A percentile compares a stretch with the other conserved stretches of the same genome.
Conservation (phyloP, 2,329 filamentous ascomycete genomes). For the Fusarium sp. region DNA sequence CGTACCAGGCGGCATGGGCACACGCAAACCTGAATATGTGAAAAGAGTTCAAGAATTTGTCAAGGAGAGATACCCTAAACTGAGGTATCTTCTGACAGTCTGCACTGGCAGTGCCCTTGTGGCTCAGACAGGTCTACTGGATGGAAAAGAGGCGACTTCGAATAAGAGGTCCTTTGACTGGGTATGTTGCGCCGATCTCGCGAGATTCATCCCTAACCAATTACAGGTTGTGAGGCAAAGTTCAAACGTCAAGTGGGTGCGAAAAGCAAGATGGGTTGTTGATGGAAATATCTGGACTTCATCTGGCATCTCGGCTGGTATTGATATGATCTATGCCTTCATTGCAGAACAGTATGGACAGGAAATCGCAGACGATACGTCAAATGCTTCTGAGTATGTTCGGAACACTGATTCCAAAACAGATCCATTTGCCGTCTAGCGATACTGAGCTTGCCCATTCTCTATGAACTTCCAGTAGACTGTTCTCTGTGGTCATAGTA, state of each 20-base stretch:
- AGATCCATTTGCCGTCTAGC: slow-evolving; percentile 65
- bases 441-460: too few relatives aligned
- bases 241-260: slow-evolving; percentile 65
- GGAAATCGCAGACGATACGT: slow-evolving; percentile 61
- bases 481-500: too few relatives aligned
- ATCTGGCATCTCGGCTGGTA: slow-evolving; percentile 65
- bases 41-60: slow-evolving; percentile 57
- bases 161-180: slow-evolving; percentile 67
- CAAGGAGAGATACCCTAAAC: slow-evolving; percentile 53
- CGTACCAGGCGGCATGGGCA: slow-evolving; percentile 55
- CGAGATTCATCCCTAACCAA: not conserved
- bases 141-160: slow-evolving; percentile 69
- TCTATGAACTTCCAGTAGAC: too few relatives aligned
- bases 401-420: slow-evolving; percentile 61
- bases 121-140: slow-evolving; percentile 67
- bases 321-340: slow-evolving; percentile 55
- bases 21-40: slow-evolving; percentile 41
- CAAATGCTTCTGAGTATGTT: slow-evolving; percentile 68
- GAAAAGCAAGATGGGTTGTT: slow-evolving; percentile 68
- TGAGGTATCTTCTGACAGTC: slow-evolving; percentile 69
- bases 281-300: slow-evolving; percentile 73
- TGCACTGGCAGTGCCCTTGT: slow-evolving; percentile 70
- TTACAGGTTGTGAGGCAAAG: slow-evolving; percentile 54
- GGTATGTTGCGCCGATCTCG: not conserved
- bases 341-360: slow-evolving; percentile 60